Evolutionary conservation across 2,329 filamentous ascomycete genomes (phyloP).

Genomic region (Aspergillus sp.): DNA sequence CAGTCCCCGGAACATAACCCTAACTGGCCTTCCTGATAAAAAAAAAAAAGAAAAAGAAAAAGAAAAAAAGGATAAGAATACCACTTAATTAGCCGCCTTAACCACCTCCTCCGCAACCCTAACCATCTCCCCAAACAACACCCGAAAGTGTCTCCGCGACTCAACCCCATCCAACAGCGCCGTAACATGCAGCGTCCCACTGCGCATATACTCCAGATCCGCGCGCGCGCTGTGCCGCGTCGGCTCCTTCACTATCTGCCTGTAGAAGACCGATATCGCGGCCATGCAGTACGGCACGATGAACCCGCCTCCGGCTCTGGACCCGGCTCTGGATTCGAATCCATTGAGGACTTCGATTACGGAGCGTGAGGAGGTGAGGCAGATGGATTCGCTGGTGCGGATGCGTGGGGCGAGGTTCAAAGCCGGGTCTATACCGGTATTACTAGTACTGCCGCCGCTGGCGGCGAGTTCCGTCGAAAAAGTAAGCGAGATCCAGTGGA

Average conservation of each 20-base stretch:
- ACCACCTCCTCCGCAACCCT: constrained; percentile 1
- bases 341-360: neutral
- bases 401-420: neutral
- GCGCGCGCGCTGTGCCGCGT: neutral
- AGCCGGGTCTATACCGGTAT: too few species aligned
- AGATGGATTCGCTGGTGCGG: neutral
- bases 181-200: neutral
- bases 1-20: too few species aligned
- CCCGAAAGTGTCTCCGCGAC: neutral
- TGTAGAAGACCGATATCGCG: neutral
- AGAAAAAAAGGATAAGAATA: too few species aligned
- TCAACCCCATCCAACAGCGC: neutral
- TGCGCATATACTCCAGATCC: constrained; percentile 2
- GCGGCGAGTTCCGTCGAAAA: neutral
- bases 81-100: neutral
- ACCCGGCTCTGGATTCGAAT: neutral
- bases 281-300: constrained; percentile 1
- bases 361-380: neutral
- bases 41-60: too few species aligned
- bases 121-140: neutral
- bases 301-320: neutral
- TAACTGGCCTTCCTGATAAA: too few species aligned
- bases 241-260: constrained; percentile 1
- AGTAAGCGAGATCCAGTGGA: constrained; percentile 1
- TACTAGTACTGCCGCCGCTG: neutral